phyloP scores from a whole-genome alignment of 2,329 filamentous ascomycete species.

The Cladorrhinum sp. region DNA sequence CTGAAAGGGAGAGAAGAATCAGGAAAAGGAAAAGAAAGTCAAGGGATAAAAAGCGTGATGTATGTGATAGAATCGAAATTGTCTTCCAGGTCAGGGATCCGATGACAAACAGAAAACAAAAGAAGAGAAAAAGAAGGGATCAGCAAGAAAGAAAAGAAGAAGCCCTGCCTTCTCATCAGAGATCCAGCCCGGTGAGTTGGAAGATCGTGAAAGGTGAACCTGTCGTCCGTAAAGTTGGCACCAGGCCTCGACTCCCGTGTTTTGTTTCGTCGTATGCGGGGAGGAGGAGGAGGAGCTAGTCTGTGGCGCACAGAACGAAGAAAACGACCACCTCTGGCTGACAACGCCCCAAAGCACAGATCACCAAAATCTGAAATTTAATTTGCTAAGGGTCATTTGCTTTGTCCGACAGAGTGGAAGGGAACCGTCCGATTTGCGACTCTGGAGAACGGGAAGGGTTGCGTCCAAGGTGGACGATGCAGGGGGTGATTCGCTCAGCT shows the following conservation, averaged over 20 bases:
- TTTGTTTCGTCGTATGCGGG: slow-evolving; percentile 22
- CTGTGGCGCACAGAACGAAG: not conserved
- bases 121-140: not conserved
- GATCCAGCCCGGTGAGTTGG: not conserved
- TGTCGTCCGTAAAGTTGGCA: not conserved
- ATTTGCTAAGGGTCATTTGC: not conserved
- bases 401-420: not conserved
- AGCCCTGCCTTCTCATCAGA: slow-evolving; percentile 2
- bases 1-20: not conserved
- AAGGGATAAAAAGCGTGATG: not conserved
- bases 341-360: not conserved
- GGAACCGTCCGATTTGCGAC: not conserved
- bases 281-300: not conserved
- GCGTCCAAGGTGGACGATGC: not conserved
- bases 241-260: slow-evolving; percentile 10
- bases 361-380: not conserved
- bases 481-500: not conserved
- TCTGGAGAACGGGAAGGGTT: not conserved
- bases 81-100: not conserved
- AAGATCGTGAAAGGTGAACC: not conserved
- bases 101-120: not conserved
- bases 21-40: not conserved
- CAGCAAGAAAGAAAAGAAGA: slow-evolving; percentile 4
- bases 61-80: not conserved
- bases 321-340: not conserved